Evolutionary conservation across 768 basidiomycete genomes (phyloP).

Genomic region (Hemileccinum impolitum): DNA sequence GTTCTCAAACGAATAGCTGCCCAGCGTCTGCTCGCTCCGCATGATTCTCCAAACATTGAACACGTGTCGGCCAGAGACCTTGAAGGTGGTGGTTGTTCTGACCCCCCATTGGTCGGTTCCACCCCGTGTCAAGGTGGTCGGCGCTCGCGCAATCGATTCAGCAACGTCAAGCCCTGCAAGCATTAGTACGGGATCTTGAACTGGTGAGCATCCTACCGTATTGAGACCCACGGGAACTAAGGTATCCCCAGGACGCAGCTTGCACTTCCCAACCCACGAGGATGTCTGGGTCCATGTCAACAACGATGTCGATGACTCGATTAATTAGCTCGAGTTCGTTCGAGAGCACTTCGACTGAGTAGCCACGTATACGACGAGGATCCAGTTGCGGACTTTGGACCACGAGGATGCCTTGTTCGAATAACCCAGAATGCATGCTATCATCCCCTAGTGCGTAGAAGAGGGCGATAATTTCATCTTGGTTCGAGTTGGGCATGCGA

Average conservation of each 20-base stretch:
- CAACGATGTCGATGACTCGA: slow-evolving; percentile 64
- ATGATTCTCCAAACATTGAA: slow-evolving; percentile 93
- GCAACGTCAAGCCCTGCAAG: slow-evolving; percentile 65
- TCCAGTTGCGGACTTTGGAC: slow-evolving; percentile 41
- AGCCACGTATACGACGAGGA: slow-evolving; percentile 40
- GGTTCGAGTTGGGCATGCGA: slow-evolving; percentile 61
- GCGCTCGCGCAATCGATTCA: slow-evolving; percentile 76
- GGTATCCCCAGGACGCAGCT: slow-evolving; percentile 85
- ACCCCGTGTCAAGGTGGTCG: slow-evolving; percentile 32
- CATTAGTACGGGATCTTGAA: slow-evolving; percentile 1
- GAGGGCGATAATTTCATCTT: slow-evolving; percentile 54
- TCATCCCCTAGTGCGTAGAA: slow-evolving; percentile 69
- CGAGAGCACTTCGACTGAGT: slow-evolving; percentile 50
- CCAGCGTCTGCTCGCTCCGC: slow-evolving; percentile 75
- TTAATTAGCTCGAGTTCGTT: slow-evolving; percentile 84
- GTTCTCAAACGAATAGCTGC: slow-evolving; percentile 86
- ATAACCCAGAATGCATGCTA: slow-evolving; percentile 24
- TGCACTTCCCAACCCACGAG: slow-evolving; percentile 93
- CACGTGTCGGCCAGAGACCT: slow-evolving; percentile 83
- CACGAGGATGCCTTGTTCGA: slow-evolving; percentile 52
- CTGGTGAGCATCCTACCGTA: slow-evolving; percentile 43
- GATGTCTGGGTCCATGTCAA: slow-evolving; percentile 86
- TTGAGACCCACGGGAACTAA: slow-evolving; percentile 58
- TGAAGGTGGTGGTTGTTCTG: slow-evolving; percentile 77
- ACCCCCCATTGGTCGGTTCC: slow-evolving; percentile 67